These are phyloP conservation scores for Vaucheria bursata DNA, from an alignment of 352 stramenopile genomes.

Conservation along the genomic window DNA sequence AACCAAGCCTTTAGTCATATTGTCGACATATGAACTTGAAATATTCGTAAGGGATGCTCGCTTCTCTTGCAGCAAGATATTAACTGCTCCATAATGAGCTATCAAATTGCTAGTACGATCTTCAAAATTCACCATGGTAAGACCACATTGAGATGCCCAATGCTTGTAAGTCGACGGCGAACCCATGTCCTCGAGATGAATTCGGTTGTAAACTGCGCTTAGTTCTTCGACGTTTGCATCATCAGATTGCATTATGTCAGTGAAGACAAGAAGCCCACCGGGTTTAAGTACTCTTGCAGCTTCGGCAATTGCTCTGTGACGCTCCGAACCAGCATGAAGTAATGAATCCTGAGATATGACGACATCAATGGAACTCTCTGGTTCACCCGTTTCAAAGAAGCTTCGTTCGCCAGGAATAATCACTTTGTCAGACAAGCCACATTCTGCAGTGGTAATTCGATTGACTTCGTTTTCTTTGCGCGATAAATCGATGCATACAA, in stretches of 20 bases:
- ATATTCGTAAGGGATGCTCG: neutral
- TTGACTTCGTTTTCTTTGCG: conserved; percentile 30
- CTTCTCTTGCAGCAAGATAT: neutral
- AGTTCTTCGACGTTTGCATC: conserved; percentile 15
- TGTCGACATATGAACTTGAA: conserved; percentile 18
- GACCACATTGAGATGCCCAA: conserved; percentile 10
- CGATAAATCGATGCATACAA: conserved; percentile 35
- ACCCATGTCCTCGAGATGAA: conserved; percentile 29
- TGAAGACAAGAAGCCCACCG: conserved; percentile 19
- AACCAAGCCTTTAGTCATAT: conserved; percentile 20
- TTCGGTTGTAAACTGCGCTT: conserved; percentile 26
- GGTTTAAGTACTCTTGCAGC: conserved; percentile 31
- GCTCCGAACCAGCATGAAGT: conserved; percentile 20
- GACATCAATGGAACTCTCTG: conserved; percentile 18
- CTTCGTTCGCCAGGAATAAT: conserved; percentile 22
- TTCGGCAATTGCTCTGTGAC: conserved; percentile 18
- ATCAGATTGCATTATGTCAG: conserved; percentile 38
- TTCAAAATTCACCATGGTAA: conserved; percentile 21
- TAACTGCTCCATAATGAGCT: conserved; percentile 27
- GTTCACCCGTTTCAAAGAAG: conserved; percentile 31
- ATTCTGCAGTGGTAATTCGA: conserved; percentile 6
- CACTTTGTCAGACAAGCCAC: conserved; percentile 12
- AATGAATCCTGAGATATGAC: conserved; percentile 28
- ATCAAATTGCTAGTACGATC: conserved; percentile 14
- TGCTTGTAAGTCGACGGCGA: conserved; percentile 12